Evolutionary conservation across 371 early-diverging fungal species (phyloP).

Genomic region (Sporodiniella umbellata): DNA sequence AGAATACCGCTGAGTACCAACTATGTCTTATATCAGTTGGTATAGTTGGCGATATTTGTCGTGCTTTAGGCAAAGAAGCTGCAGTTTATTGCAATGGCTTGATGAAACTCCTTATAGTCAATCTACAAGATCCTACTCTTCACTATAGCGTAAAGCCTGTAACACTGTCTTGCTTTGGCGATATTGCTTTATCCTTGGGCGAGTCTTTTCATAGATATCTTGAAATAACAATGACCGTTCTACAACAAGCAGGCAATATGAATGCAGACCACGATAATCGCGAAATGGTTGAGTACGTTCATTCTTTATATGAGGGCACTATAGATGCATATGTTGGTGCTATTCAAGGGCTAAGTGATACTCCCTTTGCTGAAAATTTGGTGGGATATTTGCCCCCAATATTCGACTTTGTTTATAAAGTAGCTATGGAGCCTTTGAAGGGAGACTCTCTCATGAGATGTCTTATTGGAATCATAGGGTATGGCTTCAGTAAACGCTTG

Average conservation of each 20-base stretch:
- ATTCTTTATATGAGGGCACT: conserved; percentile 81
- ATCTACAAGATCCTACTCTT: conserved; percentile 69
- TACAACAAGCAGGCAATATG: conserved; percentile 77
- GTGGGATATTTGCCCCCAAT: conserved; percentile 61
- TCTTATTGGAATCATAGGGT: conserved; percentile 85
- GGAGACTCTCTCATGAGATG: conserved; percentile 64
- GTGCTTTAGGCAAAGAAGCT: conserved; percentile 72
- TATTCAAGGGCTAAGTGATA: conserved; percentile 83
- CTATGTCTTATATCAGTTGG: conserved; percentile 91
- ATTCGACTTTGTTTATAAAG: conserved; percentile 69
- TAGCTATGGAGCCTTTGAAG: conserved; percentile 58
- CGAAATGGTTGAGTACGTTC: conserved; percentile 83
- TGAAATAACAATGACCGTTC: conserved; percentile 78
- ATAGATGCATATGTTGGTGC: conserved; percentile 95
- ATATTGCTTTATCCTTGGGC: conserved; percentile 94
- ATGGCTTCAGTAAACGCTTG: not conserved
- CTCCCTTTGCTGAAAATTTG: conserved; percentile 53
- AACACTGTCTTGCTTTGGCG: conserved; percentile 95
- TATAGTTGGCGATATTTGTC: conserved; percentile 91
- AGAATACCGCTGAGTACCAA: conserved; percentile 87
- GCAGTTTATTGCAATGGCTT: conserved; percentile 75
- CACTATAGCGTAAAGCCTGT: conserved; percentile 88
- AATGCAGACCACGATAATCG: conserved; percentile 63
- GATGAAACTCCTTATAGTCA: conserved; percentile 78
- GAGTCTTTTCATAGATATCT: conserved; percentile 82